phyloP scores from a whole-genome alignment of 108 stramenopile species.

The Conticribra guillardii region DNA sequence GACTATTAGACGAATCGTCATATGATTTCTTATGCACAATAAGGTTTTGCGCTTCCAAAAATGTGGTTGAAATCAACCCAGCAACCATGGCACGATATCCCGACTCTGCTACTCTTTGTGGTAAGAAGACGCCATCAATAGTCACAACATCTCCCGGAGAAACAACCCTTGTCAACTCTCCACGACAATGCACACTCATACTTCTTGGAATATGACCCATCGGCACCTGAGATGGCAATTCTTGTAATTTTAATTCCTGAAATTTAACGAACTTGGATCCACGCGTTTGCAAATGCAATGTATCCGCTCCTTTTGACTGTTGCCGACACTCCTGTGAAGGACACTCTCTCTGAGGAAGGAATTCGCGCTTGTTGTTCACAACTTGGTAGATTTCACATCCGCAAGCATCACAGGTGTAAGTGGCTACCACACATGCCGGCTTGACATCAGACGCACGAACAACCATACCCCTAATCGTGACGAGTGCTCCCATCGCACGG shows the following conservation, averaged over 20 bases:
- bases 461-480: conserved; percentile 92
- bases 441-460: conserved; percentile 95
- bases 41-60: conserved; percentile 87
- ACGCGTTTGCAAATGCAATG: conserved; percentile 90
- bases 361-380: conserved; percentile 73
- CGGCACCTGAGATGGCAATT: conserved; percentile 96
- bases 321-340: conserved; percentile 60
- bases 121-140: conserved; percentile 92
- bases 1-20: conserved; percentile 67
- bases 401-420: conserved; percentile 98
- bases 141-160: conserved; percentile 97
- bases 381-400: conserved; percentile 96
- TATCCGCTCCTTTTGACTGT: conserved; percentile 44
- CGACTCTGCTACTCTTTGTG: conserved; percentile 72
- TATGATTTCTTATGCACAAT: conserved; percentile 91
- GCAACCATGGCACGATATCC: conserved; percentile 92
- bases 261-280: conserved; percentile 96
- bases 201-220: conserved; percentile 97
- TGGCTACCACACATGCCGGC: conserved; percentile 91
- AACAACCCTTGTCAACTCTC: conserved; percentile 88
- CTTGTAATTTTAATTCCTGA: conserved; percentile 97
- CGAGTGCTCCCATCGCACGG: conserved; percentile 87
- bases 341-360: conserved; percentile 83
- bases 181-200: conserved; percentile 91
- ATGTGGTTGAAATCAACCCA: conserved; percentile 93